A percentile compares a stretch with the other conserved stretches of the same genome.
Evolutionary conservation across 345 rosid genomes (phyloP).

Genomic region (Bruguiera sexangula): DNA sequence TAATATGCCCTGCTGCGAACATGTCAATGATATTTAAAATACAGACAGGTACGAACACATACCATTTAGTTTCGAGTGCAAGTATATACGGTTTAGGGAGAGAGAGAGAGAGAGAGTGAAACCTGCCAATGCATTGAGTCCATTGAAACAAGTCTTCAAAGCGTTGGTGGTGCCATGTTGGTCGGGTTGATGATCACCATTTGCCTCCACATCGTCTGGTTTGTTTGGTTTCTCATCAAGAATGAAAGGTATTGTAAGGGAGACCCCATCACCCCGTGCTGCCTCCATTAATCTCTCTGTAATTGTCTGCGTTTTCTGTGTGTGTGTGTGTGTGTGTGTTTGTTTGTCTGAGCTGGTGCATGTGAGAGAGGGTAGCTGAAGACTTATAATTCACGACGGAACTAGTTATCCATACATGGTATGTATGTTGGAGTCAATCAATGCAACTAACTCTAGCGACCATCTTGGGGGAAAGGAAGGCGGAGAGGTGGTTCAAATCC

Average conservation of each 20-base stretch:
- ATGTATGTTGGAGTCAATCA: no score
- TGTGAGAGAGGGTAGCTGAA: no score
- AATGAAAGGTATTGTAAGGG: neutral
- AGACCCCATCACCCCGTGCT: neutral
- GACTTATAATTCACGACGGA: no score
- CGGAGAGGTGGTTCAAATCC: no score
- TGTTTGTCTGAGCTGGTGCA: no score
- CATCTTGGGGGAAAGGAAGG: no score
- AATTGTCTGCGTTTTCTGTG: neutral
- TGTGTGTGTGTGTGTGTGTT: no score
- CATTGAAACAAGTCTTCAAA: slow-evolving; percentile 38
- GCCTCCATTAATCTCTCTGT: neutral
- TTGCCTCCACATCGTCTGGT: neutral
- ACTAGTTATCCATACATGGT: no score
- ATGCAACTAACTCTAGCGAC: no score
- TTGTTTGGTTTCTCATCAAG: neutral
- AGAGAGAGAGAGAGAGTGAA: neutral
- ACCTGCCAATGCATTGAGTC: slow-evolving; percentile 47
- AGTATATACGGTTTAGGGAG: neutral
- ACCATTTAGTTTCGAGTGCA: neutral
- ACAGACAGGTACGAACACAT: no score
- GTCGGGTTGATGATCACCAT: neutral
- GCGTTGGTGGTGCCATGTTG: neutral
- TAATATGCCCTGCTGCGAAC: no score
- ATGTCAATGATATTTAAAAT: neutral